These are phyloP conservation scores for Dalbergia cochinchinensis DNA, from an alignment of 306 rosid genomes.

Conservation along the genomic window DNA sequence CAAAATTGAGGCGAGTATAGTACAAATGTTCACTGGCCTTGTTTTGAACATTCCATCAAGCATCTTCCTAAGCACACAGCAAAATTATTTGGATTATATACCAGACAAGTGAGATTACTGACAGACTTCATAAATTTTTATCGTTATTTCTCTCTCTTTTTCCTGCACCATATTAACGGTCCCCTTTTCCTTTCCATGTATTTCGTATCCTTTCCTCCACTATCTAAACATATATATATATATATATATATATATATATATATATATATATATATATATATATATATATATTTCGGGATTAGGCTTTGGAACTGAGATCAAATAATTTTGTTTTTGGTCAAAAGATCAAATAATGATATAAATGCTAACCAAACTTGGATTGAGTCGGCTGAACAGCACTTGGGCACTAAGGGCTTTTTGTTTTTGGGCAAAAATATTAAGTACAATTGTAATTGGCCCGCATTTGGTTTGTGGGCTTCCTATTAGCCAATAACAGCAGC, in stretches of 20 bases:
- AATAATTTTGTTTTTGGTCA: neutral
- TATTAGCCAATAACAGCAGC: conserved; percentile 42
- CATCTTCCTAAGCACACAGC: neutral
- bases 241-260: too few species aligned
- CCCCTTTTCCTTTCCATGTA: too few species aligned
- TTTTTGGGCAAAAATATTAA: too few species aligned
- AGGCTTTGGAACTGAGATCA: neutral
- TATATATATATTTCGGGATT: neutral
- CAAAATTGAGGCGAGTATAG: neutral
- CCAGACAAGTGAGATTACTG: too few species aligned
- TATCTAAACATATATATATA: too few species aligned
- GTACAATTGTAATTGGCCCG: neutral
- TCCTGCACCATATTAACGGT: too few species aligned
- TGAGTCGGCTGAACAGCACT: neutral
- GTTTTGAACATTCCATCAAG: conserved; percentile 46
- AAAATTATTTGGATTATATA: too few species aligned
- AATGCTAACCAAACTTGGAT: neutral
- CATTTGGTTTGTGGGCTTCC: conserved; percentile 42
- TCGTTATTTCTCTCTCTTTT: too few species aligned
- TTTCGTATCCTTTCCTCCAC: too few species aligned
- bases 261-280: too few species aligned
- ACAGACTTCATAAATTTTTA: too few species aligned
- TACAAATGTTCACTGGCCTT: conserved; percentile 42
- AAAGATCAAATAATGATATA: too few species aligned
- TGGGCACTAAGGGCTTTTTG: neutral